phyloP scores from a whole-genome alignment of 257 asterid species.

The Solanum infundibuliforme region DNA sequence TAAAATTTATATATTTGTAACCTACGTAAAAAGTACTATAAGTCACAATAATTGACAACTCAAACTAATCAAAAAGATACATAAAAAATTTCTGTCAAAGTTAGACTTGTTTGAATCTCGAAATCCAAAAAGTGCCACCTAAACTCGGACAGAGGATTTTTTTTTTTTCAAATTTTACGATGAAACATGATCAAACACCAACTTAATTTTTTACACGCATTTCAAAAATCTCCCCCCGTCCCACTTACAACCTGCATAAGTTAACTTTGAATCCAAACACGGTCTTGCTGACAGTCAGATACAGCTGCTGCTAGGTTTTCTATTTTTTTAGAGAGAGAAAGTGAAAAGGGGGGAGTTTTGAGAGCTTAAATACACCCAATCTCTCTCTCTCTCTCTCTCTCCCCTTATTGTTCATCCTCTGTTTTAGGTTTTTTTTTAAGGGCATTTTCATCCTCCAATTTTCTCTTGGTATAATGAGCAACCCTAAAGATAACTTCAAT shows the following conservation, averaged over 20 bases:
- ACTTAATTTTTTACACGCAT: background rate
- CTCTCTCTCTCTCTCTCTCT: background rate
- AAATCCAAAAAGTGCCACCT: no score
- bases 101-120: rapidly evolving
- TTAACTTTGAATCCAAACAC: background rate
- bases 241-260: background rate
- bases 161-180: no score
- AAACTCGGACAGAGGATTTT: no score
- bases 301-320: background rate
- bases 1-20: no score
- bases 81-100: no score
- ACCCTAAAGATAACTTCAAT: constrained; percentile 19
- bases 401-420: background rate
- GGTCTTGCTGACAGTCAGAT: background rate
- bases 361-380: background rate
- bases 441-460: background rate
- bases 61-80: background rate
- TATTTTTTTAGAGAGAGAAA: background rate
- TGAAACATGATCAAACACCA: background rate
- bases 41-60: background rate
- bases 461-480: constrained; percentile 7
- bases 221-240: background rate
- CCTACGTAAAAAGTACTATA: no score
- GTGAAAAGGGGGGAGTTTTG: background rate
- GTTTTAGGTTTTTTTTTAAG: background rate